phyloP scores from a whole-genome alignment of 192 early-diverging fungal species.

The Podila epicladia region DNA sequence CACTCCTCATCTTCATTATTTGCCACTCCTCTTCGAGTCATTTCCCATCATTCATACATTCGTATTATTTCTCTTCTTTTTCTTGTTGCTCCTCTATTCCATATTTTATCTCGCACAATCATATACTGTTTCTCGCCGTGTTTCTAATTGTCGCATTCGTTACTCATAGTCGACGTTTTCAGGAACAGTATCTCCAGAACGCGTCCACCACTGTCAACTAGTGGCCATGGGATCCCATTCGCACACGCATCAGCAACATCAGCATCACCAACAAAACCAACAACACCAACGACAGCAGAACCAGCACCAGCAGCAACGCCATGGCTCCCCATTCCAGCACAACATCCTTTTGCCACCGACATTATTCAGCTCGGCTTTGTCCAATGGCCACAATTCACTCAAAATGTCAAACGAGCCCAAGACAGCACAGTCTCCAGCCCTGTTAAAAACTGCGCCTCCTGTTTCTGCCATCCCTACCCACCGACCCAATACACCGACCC shows the following conservation, averaged over 20 bases:
- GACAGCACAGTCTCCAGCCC: background rate
- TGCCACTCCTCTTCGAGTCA: no score
- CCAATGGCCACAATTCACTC: background rate
- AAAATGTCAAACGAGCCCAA: background rate
- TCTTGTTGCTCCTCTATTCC: background rate
- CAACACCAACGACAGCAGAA: background rate
- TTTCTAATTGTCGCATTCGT: no score
- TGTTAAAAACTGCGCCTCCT: background rate
- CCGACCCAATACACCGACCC: background rate
- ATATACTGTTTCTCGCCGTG: no score
- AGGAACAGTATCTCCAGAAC: background rate
- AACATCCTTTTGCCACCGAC: slow-evolving; percentile 31
- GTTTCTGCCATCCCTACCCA: background rate
- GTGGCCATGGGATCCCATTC: background rate
- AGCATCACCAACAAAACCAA: background rate
- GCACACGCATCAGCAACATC: background rate
- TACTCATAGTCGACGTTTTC: no score
- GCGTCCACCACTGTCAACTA: background rate
- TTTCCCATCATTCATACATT: background rate
- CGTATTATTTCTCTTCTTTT: background rate
- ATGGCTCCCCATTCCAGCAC: background rate
- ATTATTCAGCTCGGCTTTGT: slow-evolving; percentile 1
- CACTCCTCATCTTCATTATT: background rate
- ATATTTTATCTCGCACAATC: background rate
- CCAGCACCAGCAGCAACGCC: background rate